A percentile compares a stretch with the other conserved stretches of the same genome.
Conservation (phyloP, 2,329 filamentous ascomycete species). For the Beauveria sp. region DNA sequence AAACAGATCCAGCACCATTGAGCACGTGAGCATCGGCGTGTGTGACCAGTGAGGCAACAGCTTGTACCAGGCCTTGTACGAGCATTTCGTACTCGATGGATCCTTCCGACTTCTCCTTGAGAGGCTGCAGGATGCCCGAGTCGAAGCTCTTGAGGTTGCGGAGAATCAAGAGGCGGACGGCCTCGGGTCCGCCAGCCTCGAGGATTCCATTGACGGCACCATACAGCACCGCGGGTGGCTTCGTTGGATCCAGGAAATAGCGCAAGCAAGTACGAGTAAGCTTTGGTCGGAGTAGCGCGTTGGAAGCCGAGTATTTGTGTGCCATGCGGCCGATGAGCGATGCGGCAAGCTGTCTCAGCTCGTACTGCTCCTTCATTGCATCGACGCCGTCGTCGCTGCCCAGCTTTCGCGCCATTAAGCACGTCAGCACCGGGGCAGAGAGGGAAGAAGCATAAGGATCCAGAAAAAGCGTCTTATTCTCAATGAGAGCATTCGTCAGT, state of each 20-base stretch:
- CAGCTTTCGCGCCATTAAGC: constrained; percentile 70
- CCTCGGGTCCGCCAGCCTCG: constrained; percentile 62
- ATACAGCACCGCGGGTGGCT: constrained; percentile 78
- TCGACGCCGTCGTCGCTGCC: constrained; percentile 50
- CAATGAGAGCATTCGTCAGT: constrained; percentile 73
- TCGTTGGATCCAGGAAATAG: constrained; percentile 79
- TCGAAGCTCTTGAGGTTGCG: constrained; percentile 50
- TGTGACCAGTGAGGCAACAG: constrained; percentile 37
- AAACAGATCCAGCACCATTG: constrained; percentile 26
- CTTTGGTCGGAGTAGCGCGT: constrained; percentile 75
- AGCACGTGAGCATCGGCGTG: constrained; percentile 29
- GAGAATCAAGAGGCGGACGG: constrained; percentile 48
- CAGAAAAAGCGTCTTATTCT: constrained; percentile 71
- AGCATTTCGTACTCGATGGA: constrained; percentile 48
- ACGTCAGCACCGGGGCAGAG: constrained; percentile 83
- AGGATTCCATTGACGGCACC: constrained; percentile 77
- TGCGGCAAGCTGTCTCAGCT: constrained; percentile 76
- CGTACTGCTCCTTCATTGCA: constrained; percentile 58
- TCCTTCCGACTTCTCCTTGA: constrained; percentile 43
- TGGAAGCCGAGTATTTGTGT: constrained; percentile 71
- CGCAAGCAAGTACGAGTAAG: constrained; percentile 91
- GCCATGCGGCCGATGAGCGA: constrained; percentile 74
- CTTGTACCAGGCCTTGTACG: constrained; percentile 48
- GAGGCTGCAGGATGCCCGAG: constrained; percentile 42
- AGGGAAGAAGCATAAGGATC: constrained; percentile 57